phyloP scores from a whole-genome alignment of 164 flowering plant genomes.

The Saururus chinensis region DNA sequence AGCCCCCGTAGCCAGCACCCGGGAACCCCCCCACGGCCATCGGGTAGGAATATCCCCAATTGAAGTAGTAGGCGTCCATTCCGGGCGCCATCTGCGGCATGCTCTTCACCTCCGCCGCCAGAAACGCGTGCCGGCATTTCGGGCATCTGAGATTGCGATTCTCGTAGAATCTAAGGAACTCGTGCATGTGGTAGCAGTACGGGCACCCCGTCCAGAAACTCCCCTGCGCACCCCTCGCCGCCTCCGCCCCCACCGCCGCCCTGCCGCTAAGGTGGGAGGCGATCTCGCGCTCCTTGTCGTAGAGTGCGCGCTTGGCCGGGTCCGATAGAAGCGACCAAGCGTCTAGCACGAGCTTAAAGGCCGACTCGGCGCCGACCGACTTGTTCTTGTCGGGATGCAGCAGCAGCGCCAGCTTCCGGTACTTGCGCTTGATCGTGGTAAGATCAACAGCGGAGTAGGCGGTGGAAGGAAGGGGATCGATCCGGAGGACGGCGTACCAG shows the following conservation, averaged over 20 bases:
- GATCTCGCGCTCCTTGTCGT: slow-evolving; percentile 24
- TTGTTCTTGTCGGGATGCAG: slow-evolving; percentile 78
- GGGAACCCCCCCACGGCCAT: slow-evolving; percentile 22
- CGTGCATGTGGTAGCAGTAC: slow-evolving; percentile 57
- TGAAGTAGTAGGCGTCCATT: slow-evolving; percentile 54
- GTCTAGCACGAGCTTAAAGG: slow-evolving; percentile 61
- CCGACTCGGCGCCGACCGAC: slow-evolving; percentile 49
- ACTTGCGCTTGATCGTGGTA: slow-evolving; percentile 48
- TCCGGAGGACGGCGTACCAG: slow-evolving; percentile 71
- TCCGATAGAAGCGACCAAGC: slow-evolving; percentile 75
- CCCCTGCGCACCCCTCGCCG: background rate
- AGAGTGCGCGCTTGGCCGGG: slow-evolving; percentile 32
- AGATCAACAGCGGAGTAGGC: slow-evolving; percentile 22
- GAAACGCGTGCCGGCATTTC: slow-evolving; percentile 58
- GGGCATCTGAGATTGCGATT: slow-evolving; percentile 64
- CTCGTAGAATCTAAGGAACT: slow-evolving; percentile 56
- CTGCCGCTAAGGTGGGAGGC: background rate
- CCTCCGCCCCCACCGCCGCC: background rate
- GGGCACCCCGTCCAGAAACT: slow-evolving; percentile 83
- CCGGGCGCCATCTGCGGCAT: slow-evolving; percentile 60
- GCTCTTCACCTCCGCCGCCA: slow-evolving; percentile 36
- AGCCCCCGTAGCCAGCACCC: background rate
- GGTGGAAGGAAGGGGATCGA: too few relatives aligned
- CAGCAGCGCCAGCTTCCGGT: slow-evolving; percentile 48
- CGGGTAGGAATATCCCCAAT: slow-evolving; percentile 72